These are phyloP conservation scores for Gastrodia elata DNA, from an alignment of 106 monocot species.

Conservation along the genomic window DNA sequence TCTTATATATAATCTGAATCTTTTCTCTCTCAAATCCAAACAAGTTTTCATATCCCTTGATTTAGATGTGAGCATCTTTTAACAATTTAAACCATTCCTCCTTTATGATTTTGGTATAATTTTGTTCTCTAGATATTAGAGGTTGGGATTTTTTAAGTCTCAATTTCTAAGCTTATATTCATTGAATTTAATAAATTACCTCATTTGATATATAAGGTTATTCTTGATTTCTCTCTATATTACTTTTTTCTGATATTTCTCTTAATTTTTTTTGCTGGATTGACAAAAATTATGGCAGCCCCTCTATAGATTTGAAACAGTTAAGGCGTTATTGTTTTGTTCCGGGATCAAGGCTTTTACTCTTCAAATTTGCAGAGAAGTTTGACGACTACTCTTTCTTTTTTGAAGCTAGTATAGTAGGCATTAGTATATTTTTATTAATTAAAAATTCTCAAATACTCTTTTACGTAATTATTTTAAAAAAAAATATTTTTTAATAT, in stretches of 20 bases:
- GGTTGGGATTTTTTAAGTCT: background rate
- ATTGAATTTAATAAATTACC: too few relatives aligned
- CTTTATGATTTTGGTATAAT: background rate
- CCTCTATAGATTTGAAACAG: background rate
- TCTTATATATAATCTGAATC: too few relatives aligned
- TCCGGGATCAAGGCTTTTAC: background rate
- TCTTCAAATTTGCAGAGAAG: constrained; percentile 6
- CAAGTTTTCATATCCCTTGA: too few relatives aligned
- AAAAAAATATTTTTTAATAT: too few relatives aligned
- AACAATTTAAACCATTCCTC: background rate
- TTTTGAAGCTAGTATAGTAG: constrained; percentile 1
- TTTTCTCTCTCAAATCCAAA: too few relatives aligned
- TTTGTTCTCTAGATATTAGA: background rate
- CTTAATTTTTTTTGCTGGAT: too few relatives aligned
- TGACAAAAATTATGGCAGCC: constrained; percentile 5
- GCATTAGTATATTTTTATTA: constrained; percentile 1
- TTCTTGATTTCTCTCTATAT: background rate
- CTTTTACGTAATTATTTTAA: too few relatives aligned
- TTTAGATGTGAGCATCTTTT: background rate
- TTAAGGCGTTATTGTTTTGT: background rate
- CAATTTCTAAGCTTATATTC: too few relatives aligned
- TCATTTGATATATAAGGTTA: too few relatives aligned
- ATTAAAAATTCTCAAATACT: too few relatives aligned
- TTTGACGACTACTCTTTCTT: background rate
- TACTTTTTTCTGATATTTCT: too few relatives aligned